Percentiles rank a stretch among this genome's conserved stretches.
Evolutionary conservation across 169 alveolate species (phyloP).

Genomic region (Babesia caballi): DNA sequence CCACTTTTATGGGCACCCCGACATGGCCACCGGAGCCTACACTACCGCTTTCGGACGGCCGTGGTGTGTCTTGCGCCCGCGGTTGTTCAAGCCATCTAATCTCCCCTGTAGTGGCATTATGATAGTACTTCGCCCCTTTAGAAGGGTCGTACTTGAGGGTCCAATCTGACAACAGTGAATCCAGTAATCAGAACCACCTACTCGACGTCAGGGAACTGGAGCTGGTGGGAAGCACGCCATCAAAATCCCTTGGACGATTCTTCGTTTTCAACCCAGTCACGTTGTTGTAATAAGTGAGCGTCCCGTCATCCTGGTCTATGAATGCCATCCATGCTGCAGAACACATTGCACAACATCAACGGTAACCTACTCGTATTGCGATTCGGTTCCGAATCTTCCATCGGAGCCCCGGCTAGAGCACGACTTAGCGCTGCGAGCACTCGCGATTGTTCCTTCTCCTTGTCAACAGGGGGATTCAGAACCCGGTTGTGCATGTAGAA

Average conservation of each 20-base stretch:
- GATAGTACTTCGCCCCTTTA: conserved; percentile 40
- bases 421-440: conserved; percentile 10
- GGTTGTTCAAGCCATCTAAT: conserved; percentile 49
- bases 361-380: conserved; percentile 22
- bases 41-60: background rate
- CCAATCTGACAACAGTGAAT: conserved; percentile 34
- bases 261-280: conserved; percentile 51
- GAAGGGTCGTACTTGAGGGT: conserved; percentile 53
- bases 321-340: conserved; percentile 54
- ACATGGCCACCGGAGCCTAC: no score
- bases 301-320: conserved; percentile 55
- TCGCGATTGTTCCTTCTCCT: conserved; percentile 40
- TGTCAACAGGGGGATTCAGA: conserved; percentile 34
- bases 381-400: conserved; percentile 6
- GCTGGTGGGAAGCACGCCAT: conserved; percentile 40
- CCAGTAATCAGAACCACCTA: background rate
- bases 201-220: conserved; percentile 48
- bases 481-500: conserved; percentile 6
- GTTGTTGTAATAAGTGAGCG: conserved; percentile 50
- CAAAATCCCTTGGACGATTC: conserved; percentile 52
- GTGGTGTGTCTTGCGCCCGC: background rate
- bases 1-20: background rate
- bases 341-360: background rate
- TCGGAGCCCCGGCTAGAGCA: conserved; percentile 31
- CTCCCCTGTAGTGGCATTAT: conserved; percentile 51